Percentiles rank a stretch among this genome's conserved stretches.
Conservation (phyloP, 257 asterid genomes). For the Prunella vulgaris region DNA sequence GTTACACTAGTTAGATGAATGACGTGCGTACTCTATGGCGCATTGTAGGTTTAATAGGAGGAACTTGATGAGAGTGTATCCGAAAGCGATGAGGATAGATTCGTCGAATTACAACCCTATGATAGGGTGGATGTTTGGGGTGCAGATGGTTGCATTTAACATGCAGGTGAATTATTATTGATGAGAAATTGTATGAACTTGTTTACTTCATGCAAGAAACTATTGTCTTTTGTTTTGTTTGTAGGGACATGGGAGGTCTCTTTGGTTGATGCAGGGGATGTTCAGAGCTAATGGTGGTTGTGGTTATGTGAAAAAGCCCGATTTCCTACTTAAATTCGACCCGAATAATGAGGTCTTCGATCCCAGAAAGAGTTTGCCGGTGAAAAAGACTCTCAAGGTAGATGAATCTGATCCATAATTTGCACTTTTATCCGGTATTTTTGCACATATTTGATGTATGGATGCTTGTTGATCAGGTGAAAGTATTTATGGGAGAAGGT, state of each 20-base stretch:
- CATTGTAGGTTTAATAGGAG: slow-evolving; percentile 55
- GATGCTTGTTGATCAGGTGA: slow-evolving; percentile 35
- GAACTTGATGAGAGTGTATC: slow-evolving; percentile 80
- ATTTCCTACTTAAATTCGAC: slow-evolving; percentile 38
- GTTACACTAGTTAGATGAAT: not conserved
- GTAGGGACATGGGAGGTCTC: slow-evolving; percentile 63
- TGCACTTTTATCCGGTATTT: not conserved
- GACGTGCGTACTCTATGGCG: not conserved
- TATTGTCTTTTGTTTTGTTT: no score
- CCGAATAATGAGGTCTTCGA: slow-evolving; percentile 45
- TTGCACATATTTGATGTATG: not conserved
- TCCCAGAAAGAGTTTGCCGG: slow-evolving; percentile 44
- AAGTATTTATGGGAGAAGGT: slow-evolving; percentile 72
- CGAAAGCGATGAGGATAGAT: slow-evolving; percentile 63
- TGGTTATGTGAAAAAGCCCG: slow-evolving; percentile 78
- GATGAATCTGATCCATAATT: not conserved
- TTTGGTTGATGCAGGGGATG: slow-evolving; percentile 87
- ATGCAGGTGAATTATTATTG: slow-evolving; percentile 52
- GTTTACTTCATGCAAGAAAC: no score
- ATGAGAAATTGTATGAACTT: no score
- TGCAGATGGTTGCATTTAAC: slow-evolving; percentile 82
- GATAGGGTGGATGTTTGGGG: slow-evolving; percentile 80
- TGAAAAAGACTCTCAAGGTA: slow-evolving; percentile 57
- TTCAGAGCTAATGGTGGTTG: slow-evolving; percentile 82
- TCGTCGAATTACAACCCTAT: slow-evolving; percentile 77